Evolutionary conservation across 2,329 filamentous ascomycete genomes (phyloP), one percentile per base, ranked within the genome.

Genomic region (Elsinoe necatrix): DNA sequence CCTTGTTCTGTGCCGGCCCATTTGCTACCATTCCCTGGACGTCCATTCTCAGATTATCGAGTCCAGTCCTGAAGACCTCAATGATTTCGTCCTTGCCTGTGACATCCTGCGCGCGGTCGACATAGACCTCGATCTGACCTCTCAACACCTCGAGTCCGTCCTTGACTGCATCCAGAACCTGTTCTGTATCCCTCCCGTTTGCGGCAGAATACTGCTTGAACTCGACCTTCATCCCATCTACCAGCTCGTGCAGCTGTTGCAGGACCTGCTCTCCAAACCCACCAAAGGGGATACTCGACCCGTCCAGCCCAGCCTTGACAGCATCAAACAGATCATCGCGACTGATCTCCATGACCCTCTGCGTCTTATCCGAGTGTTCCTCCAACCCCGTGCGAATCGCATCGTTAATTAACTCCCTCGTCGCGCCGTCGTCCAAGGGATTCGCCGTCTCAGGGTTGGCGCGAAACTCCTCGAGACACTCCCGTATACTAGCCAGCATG

Each of bases 141-240:
- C 89, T 84, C 5, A 97, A 80, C 62, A 82, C 85, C 63, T 95
- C 89, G 12, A 95, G 78, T 0, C 90, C 90, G 66, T 95, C 89
- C 63, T 89, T 92, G 42, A 95, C 85, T 0, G 89, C 87, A 68
- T 93, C 88, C 3, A 96, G 76, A 11, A 95, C 84, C 68, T 95
- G 89, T 68, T 95, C 90, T 0, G 89, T 92, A 67, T 93, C 89
- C 58, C 84, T 80, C 39, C 86, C 88, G 63, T 84, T 88, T 60
- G 86, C 85, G 2, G 87, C 82, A 18, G 89, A 85, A 63, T 89
- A 92, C 64, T 92, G 82, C 68, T 91, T 90, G 68, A 86, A 82
- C 63, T 85, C 81, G 4, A 74, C 73, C 57, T 80, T 81, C 75
- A 85, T 83, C 39, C 77, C 77, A 35, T 82, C 76, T 21, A 85